Evolutionary conservation across 2,329 filamentous ascomycete species (phyloP), one percentile per base, ranked within the genome.

Genomic region (Didymella keratinophila): DNA sequence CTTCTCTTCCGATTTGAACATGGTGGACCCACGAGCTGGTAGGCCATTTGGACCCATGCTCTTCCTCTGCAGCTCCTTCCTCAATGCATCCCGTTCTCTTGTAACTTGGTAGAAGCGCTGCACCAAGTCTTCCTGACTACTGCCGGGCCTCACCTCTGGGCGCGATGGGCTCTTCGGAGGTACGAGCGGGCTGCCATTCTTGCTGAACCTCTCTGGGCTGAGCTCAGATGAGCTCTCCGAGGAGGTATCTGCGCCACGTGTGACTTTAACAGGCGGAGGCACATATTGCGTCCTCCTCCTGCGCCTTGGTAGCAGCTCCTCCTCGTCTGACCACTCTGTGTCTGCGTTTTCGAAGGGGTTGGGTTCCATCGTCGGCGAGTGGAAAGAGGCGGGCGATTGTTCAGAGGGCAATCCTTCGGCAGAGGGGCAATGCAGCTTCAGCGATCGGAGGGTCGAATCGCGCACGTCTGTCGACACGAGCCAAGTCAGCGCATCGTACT

Each of bases 31-130:
- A 51, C 60, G 58, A 5, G 60, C 52, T 12, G 73, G 68, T 28
- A 75, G 66, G 14, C 72, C 73, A 48, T 75, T 60, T 1, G 66
- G 62, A 0, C 69, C 71, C 63, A 74, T 65, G 36, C 71, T 74
- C 60, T 71, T 71, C 42, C 73, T 64, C 54, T 76, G 74, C 16
- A 77, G 64, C 62, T 76, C 69, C 52, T 75, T 75, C 48, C 74
- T 63, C 43, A 77, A 64, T 11, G 73, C 72, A 54, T 77, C 74
- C 34, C 74, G 66, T 60, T 77, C 74, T 54, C 70, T 62, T n/a
- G 74, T 75, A n/a, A 77, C 71, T 39, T 74, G 70, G 54, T 76
- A 76, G 63, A 76, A 76, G 25, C 73, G 73, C 59, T 72, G 67
- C 16, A 77, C 69, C 16, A 77, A 62, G 47, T 77, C 73, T n/a